A percentile compares a stretch with the other conserved stretches of the same genome.
Evolutionary conservation across 495 filamentous ascomycete species (phyloP).

Genomic region (Hypomontagnella monticulosa): DNA sequence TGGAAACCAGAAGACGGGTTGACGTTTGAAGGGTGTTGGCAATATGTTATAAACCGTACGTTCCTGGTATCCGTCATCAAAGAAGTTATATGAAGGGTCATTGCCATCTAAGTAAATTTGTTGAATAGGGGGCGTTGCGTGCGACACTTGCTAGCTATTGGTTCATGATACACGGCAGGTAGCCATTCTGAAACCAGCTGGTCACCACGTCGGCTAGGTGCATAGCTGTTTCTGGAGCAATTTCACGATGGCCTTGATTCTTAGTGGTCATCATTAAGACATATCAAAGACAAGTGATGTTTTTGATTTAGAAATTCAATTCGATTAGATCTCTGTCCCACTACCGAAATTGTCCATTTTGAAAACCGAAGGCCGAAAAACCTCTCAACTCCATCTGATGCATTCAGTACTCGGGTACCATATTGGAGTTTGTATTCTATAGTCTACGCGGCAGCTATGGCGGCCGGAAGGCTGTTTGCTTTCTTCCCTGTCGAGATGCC

Average conservation of each 20-base stretch:
- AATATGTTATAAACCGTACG: not conserved
- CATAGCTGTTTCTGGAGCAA: slow-evolving; percentile 22
- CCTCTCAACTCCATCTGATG: slow-evolving; percentile 37
- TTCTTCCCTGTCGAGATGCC: slow-evolving; percentile 37
- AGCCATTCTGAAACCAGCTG: slow-evolving; percentile 24
- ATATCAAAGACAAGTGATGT: slow-evolving; percentile 2
- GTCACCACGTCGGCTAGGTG: slow-evolving; percentile 28
- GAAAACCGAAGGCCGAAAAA: slow-evolving; percentile 18
- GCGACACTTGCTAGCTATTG: slow-evolving; percentile 7
- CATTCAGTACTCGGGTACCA: not conserved
- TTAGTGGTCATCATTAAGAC: slow-evolving; percentile 5
- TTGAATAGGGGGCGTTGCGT: slow-evolving; percentile 4
- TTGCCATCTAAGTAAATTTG: slow-evolving; percentile 3
- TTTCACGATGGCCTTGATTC: not conserved
- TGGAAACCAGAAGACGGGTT: not conserved
- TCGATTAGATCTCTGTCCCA: slow-evolving; percentile 27
- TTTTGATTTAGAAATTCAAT: slow-evolving; percentile 12
- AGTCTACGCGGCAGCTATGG: slow-evolving; percentile 23
- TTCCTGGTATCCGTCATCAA: not conserved
- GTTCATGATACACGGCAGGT: slow-evolving; percentile 19
- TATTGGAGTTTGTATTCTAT: not conserved
- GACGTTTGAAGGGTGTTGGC: not conserved
- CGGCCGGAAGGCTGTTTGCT: slow-evolving; percentile 33
- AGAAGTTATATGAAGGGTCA: slow-evolving; percentile 9
- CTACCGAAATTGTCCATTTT: slow-evolving; percentile 15